Conservation (phyloP, 352 stramenopile species). For the Pythium myriotylum region DNA sequence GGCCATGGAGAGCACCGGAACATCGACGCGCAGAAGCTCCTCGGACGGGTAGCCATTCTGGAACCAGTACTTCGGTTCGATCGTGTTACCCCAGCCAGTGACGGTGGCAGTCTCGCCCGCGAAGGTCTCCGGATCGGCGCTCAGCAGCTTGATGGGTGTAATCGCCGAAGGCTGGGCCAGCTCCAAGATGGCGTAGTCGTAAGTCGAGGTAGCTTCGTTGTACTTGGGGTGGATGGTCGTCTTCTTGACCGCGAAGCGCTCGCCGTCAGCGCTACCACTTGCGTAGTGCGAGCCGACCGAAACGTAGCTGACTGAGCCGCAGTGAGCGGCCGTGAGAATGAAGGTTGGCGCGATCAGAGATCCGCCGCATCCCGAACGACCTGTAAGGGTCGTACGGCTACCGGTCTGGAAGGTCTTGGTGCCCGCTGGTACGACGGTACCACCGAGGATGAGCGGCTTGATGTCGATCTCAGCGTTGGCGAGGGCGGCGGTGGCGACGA, state of each 20-base stretch:
- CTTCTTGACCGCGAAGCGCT: constrained; percentile 31
- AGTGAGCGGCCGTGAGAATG: constrained; percentile 50
- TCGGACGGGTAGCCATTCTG: constrained; percentile 4
- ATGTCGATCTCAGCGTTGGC: constrained; percentile 9
- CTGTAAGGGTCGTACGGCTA: constrained; percentile 11
- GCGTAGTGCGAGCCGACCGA: constrained; percentile 56
- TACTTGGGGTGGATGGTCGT: constrained; percentile 6
- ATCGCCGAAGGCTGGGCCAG: background rate
- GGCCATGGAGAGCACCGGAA: constrained; percentile 39
- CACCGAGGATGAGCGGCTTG: constrained; percentile 49
- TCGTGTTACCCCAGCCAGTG: constrained; percentile 30
- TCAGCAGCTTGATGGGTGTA: constrained; percentile 3
- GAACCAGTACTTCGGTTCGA: too few species aligned
- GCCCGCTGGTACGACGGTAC: constrained; percentile 34
- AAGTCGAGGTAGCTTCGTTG: constrained; percentile 2
- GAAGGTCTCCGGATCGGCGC: constrained; percentile 6
- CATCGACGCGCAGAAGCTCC: constrained; percentile 45
- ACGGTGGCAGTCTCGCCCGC: constrained; percentile 30
- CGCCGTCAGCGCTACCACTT: constrained; percentile 42
- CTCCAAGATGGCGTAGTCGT: constrained; percentile 55
- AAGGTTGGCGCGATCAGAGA: constrained; percentile 50
- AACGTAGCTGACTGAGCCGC: constrained; percentile 44
- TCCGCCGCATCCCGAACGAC: constrained; percentile 25
- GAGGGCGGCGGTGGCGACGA: constrained; percentile 1
- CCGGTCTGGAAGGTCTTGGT: constrained; percentile 37